phyloP scores from a whole-genome alignment of 495 filamentous ascomycete genomes.

The Platismatia glauca region DNA sequence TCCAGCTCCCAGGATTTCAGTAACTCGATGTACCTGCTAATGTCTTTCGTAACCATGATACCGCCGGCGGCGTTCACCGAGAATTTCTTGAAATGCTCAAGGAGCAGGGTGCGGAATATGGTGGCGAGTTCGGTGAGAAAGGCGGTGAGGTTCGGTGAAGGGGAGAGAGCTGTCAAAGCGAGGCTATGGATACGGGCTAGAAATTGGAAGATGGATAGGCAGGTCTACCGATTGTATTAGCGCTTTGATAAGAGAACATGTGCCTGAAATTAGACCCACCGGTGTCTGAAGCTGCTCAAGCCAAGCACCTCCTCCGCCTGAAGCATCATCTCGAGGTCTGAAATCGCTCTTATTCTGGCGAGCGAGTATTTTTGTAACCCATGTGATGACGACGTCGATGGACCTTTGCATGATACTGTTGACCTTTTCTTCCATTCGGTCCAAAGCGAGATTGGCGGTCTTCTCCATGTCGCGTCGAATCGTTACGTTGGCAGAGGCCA shows the following conservation, averaged over 20 bases:
- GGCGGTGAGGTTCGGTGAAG: conserved; percentile 63
- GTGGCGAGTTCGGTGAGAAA: conserved; percentile 80
- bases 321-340: conserved; percentile 75
- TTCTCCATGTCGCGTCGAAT: conserved; percentile 87
- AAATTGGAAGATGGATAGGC: conserved; percentile 67
- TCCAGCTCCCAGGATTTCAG: conserved; percentile 74
- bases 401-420: conserved; percentile 78
- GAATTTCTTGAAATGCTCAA: conserved; percentile 93
- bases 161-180: conserved; percentile 59
- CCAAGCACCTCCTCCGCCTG: conserved; percentile 44
- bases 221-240: conserved; percentile 44
- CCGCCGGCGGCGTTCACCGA: conserved; percentile 83
- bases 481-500: conserved; percentile 80
- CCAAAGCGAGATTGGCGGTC: conserved; percentile 59
- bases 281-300: conserved; percentile 78
- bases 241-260: neutral
- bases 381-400: conserved; percentile 72
- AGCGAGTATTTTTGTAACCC: conserved; percentile 64
- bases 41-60: conserved; percentile 91
- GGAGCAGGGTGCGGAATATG: conserved; percentile 62
- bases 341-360: conserved; percentile 90
- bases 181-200: conserved; percentile 54
- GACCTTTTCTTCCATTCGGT: conserved; percentile 79
- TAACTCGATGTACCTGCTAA: conserved; percentile 78
- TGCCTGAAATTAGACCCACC: conserved; percentile 27